Evolutionary conservation across 2,329 filamentous ascomycete species (phyloP).

Genomic region (Nemania sp.): DNA sequence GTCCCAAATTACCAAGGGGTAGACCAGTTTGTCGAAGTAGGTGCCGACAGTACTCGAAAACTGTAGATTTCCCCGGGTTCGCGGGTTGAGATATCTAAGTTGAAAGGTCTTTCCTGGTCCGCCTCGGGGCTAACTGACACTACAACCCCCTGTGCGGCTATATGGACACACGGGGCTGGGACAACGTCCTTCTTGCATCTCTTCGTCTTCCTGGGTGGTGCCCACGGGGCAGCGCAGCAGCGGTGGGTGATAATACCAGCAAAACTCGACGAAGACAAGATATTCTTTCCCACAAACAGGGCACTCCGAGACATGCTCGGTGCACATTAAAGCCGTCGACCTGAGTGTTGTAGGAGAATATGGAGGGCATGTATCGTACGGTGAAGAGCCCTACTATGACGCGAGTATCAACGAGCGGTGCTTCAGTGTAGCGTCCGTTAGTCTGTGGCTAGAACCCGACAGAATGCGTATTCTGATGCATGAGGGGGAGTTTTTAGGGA

Average conservation of each 20-base stretch:
- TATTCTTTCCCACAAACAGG: slow-evolving; percentile 64
- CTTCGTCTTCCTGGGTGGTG: slow-evolving; percentile 44
- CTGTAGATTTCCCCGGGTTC: slow-evolving; percentile 47
- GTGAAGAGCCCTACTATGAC: slow-evolving; percentile 33
- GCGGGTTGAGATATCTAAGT: background rate
- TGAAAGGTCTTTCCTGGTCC: background rate
- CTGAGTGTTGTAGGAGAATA: slow-evolving; percentile 19
- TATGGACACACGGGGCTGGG: slow-evolving; percentile 65
- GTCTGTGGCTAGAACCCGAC: slow-evolving; percentile 33
- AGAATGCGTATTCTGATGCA: slow-evolving; percentile 32
- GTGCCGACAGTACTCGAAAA: slow-evolving; percentile 51
- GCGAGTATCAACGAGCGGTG: slow-evolving; percentile 30
- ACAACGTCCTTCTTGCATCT: slow-evolving; percentile 59
- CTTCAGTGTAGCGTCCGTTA: slow-evolving; percentile 35
- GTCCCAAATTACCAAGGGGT: slow-evolving; percentile 81
- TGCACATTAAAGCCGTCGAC: slow-evolving; percentile 58
- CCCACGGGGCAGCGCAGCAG: slow-evolving; percentile 53
- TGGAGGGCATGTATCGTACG: slow-evolving; percentile 27
- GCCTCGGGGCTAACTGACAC: slow-evolving; percentile 52
- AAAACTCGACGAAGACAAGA: slow-evolving; percentile 63
- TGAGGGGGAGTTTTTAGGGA: slow-evolving; percentile 28
- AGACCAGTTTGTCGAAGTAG: slow-evolving; percentile 86
- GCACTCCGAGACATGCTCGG: slow-evolving; percentile 60
- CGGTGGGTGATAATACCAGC: slow-evolving; percentile 55
- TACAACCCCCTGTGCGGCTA: slow-evolving; percentile 59